Percentiles rank a stretch among this genome's conserved stretches.
phyloP scores from a whole-genome alignment of 2,329 filamentous ascomycete genomes.

The Claviceps quebecensis region DNA sequence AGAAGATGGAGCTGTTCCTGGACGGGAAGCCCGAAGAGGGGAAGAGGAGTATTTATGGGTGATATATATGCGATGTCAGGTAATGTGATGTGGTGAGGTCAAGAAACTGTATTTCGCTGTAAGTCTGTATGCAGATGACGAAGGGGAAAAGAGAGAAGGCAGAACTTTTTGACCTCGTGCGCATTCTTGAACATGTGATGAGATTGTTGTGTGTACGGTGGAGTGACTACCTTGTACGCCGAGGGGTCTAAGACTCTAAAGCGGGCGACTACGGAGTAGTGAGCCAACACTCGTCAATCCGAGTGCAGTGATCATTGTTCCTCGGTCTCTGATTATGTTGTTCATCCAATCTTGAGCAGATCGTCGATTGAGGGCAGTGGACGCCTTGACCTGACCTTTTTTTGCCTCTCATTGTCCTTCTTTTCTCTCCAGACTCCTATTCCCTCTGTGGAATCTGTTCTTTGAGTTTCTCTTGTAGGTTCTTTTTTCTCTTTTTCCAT shows the following conservation, averaged over 20 bases:
- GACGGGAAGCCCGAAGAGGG: conserved; percentile 26
- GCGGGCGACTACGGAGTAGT: no score
- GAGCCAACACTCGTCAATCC: no score
- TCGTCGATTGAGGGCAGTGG: no score
- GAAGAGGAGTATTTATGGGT: conserved; percentile 3
- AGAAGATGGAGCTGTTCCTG: conserved; percentile 49
- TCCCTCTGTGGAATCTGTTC: neutral
- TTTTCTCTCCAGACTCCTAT: neutral
- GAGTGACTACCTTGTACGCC: no score
- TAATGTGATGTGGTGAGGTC: neutral
- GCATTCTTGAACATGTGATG: no score
- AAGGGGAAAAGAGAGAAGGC: neutral
- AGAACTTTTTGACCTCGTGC: neutral
- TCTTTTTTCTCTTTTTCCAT: neutral
- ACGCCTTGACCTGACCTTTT: neutral
- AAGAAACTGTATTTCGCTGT: neutral
- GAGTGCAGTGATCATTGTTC: no score
- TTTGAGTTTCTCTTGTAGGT: neutral
- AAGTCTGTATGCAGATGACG: neutral
- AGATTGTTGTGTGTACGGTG: no score
- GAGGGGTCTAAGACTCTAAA: no score
- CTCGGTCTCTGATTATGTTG: neutral
- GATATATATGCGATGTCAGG: neutral
- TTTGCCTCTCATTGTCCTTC: neutral
- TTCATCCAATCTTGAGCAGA: no score